Conservation (phyloP, 2,329 filamentous ascomycete genomes). For the Fusarium oxysporum region DNA sequence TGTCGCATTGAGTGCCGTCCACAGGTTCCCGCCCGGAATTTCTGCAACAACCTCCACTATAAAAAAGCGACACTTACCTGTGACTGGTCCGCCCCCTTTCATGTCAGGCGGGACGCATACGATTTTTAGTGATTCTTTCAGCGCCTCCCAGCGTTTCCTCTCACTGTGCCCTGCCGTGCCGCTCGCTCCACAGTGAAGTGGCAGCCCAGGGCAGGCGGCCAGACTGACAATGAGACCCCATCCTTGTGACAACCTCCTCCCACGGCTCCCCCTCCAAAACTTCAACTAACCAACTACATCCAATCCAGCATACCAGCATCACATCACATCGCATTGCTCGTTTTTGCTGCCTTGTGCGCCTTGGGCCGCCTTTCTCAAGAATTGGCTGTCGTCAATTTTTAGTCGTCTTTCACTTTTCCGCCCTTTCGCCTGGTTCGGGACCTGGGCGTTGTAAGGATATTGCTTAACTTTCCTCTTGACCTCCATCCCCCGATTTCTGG, state of each 20-base stretch:
- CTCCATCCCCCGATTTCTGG: conserved; percentile 25
- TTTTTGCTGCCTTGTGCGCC: conserved; percentile 34
- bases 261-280: conserved; percentile 39
- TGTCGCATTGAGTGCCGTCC: background rate
- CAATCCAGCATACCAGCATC: conserved; percentile 24
- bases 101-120: conserved; percentile 5
- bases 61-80: conserved; percentile 1
- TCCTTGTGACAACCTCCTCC: conserved; percentile 45
- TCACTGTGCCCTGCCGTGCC: conserved; percentile 26
- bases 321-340: conserved; percentile 40
- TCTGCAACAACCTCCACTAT: conserved; percentile 12
- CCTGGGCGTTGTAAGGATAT: conserved; percentile 29
- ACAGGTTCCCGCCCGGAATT: background rate
- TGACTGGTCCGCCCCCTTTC: conserved; percentile 15
- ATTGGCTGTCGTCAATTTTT: conserved; percentile 12
- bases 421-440: conserved; percentile 27
- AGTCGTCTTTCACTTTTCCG: conserved; percentile 14
- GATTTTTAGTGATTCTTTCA: conserved; percentile 28
- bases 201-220: conserved; percentile 21
- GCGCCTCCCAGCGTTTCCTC: conserved; percentile 9
- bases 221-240: conserved; percentile 10
- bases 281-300: conserved; percentile 36
- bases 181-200: conserved; percentile 22
- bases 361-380: conserved; percentile 27
- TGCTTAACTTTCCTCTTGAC: conserved; percentile 14